phyloP scores from a whole-genome alignment of 768 basidiomycete species.

The Pluteus cervinus region DNA sequence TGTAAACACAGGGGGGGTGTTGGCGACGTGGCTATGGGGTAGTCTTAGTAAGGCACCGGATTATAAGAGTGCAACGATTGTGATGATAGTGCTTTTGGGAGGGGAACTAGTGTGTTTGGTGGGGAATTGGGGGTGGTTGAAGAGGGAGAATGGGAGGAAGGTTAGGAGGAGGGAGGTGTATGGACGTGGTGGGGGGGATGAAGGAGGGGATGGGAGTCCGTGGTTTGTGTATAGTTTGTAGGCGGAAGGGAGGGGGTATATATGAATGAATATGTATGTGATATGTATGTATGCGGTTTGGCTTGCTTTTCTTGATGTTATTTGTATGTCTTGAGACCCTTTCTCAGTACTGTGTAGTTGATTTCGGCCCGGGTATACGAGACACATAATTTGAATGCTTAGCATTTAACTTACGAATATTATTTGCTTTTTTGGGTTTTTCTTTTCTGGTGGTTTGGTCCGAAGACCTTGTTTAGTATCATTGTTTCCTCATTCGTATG shows the following conservation, averaged over 20 bases:
- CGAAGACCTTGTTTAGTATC: no score
- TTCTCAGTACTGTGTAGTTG: no score
- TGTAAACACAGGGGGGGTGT: conserved; percentile 55
- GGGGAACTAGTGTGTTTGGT: conserved; percentile 29
- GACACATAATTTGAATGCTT: no score
- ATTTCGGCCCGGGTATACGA: no score
- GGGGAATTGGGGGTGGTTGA: conserved; percentile 35
- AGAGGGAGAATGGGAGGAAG: conserved; percentile 40
- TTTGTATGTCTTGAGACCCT: no score
- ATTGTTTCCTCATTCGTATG: no score
- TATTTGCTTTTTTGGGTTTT: no score
- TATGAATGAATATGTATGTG: no score
- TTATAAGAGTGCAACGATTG: conserved; percentile 43
- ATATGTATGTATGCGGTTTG: background rate
- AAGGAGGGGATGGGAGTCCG: conserved; percentile 48
- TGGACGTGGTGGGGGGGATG: conserved; percentile 6
- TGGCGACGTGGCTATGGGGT: conserved; percentile 56
- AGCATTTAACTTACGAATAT: no score
- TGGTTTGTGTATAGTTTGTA: conserved; percentile 50
- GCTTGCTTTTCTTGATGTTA: no score
- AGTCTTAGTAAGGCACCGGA: conserved; percentile 40
- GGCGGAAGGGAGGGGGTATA: background rate
- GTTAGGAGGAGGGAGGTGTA: conserved; percentile 22
- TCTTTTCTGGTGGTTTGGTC: no score
- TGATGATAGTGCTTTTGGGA: conserved; percentile 32